phyloP scores from a whole-genome alignment of 1,284 basidiomycete species.

The Pseudomicrostroma phylloplanum region DNA sequence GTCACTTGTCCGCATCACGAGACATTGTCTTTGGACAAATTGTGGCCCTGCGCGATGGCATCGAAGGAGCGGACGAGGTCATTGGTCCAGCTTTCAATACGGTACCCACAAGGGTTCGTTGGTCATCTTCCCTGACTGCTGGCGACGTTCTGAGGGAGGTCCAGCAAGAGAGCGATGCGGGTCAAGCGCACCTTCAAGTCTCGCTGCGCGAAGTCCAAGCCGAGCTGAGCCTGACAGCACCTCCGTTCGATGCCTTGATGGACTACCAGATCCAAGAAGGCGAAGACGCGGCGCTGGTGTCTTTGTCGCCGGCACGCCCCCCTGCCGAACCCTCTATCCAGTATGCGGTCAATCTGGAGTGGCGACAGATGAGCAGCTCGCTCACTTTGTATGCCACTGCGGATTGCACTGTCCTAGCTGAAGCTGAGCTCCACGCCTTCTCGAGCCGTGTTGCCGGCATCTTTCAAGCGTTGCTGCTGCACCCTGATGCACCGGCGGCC shows the following conservation, averaged over 20 bases:
- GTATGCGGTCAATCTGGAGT: conserved; percentile 40
- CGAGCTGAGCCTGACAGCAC: conserved; percentile 9
- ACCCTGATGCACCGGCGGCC: neutral
- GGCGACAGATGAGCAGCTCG: conserved; percentile 21
- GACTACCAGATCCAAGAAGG: conserved; percentile 31
- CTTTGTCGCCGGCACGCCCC: neutral
- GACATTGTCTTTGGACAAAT: conserved; percentile 46
- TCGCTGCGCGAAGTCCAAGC: conserved; percentile 33
- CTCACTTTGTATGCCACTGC: conserved; percentile 30
- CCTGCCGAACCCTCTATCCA: conserved; percentile 14
- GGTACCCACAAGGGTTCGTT: conserved; percentile 29
- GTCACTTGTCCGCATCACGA: conserved; percentile 18
- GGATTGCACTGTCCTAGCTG: conserved; percentile 16
- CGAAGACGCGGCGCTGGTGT: neutral
- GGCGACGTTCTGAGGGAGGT: conserved; percentile 17
- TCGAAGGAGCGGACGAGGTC: conserved; percentile 29
- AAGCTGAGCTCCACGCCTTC: conserved; percentile 12
- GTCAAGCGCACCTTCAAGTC: conserved; percentile 31
- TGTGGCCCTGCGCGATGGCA: conserved; percentile 30
- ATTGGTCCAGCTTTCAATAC: conserved; percentile 46
- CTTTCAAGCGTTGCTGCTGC: conserved; percentile 15
- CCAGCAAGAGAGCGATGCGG: conserved; percentile 30
- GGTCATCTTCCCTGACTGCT: conserved; percentile 13
- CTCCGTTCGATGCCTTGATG: conserved; percentile 40
- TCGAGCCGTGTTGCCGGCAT: conserved; percentile 21